Base-by-base conservation (phyloP, 2,329 filamentous ascomycete genomes). In the Sporothrix euskadiensis region DNA sequence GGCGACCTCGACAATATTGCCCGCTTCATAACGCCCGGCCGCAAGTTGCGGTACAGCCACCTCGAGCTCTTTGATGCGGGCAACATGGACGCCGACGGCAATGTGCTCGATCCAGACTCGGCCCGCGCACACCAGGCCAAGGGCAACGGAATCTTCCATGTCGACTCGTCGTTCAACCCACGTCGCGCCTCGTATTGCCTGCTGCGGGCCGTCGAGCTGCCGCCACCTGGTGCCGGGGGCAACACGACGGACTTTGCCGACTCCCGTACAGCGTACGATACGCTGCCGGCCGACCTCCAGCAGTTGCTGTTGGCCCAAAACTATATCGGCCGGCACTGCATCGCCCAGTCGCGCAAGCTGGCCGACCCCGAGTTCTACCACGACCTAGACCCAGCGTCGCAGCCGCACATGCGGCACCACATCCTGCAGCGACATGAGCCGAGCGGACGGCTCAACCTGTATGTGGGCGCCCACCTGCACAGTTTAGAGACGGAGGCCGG, bases 41-140 rank as follows among this genome's bases (percentile, higher is more conserved):
- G 85, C 59, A 82, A 83, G 76, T 81, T 84, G 73, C 84, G 87
- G 26, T 84, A 86, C 75, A 76, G 79, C 1, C 82, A 85, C 74
- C 80, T 83, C 57, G 85, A 89, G 78, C 82, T 90, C 0, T 89
- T 89, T 78, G 88, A 90, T 75, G 86, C 86, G 0, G 83, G 85
- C 70, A 90, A 90, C 78, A 80, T 88, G 14, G 83, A 87, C 68
- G 81, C 82, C 1, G 83, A 87, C 57, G 84, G 84, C 61, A 79
- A 79, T 0, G 76, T 86, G 1, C 80, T 86, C n/a, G 79, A 82
- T 49, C 76, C 82, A 3, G 80, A 82, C 70, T 81, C 80, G 71
- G 80, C 83, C 26, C 81, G 84, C 30, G 80, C 81, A 14, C 81
- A 84, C 66, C 80, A 81, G 73, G 83, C 82, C 75, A 71, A 78